Percentiles rank a stretch among this genome's conserved stretches.
These are phyloP conservation scores for Yarrowia yakushimensis DNA, from an alignment of 805 yeast species.

Conservation along the genomic window DNA sequence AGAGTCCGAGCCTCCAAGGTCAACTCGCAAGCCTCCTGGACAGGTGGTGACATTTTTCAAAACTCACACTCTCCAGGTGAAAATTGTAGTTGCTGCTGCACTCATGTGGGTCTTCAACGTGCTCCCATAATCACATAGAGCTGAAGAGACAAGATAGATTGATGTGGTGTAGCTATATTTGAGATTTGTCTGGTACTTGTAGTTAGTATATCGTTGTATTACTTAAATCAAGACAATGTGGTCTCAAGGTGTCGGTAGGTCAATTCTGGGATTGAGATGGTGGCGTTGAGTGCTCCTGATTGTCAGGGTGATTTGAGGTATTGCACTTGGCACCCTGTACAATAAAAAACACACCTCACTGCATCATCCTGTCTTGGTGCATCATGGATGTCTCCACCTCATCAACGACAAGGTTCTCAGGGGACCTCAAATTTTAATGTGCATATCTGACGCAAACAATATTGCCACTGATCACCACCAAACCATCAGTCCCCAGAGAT, in stretches of 20 bases:
- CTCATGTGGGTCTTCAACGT: constrained; percentile 9
- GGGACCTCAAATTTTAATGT: constrained; percentile 1
- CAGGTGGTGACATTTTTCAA: background rate
- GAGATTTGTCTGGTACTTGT: no score
- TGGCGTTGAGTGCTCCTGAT: background rate
- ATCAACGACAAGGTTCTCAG: background rate
- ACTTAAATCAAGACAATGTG: no score
- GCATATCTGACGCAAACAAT: constrained; percentile 21
- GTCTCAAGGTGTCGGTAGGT: no score
- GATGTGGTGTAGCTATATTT: no score
- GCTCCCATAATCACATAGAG: constrained; percentile 1
- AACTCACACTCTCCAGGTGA: background rate
- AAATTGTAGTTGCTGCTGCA: background rate
- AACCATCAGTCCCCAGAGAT: background rate
- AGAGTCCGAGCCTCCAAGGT: background rate
- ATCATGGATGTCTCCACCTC: background rate
- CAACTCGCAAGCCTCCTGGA: background rate
- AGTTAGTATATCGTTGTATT: no score
- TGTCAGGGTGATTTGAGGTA: background rate
- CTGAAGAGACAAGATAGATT: background rate
- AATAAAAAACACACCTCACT: background rate
- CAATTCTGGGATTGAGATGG: no score
- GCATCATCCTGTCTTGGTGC: background rate
- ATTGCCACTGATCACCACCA: constrained; percentile 18
- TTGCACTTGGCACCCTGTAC: background rate